Evolutionary conservation across 2,329 filamentous ascomycete species (phyloP), one percentile per base, ranked within the genome.

Genomic region (Bipolaris zeicola): DNA sequence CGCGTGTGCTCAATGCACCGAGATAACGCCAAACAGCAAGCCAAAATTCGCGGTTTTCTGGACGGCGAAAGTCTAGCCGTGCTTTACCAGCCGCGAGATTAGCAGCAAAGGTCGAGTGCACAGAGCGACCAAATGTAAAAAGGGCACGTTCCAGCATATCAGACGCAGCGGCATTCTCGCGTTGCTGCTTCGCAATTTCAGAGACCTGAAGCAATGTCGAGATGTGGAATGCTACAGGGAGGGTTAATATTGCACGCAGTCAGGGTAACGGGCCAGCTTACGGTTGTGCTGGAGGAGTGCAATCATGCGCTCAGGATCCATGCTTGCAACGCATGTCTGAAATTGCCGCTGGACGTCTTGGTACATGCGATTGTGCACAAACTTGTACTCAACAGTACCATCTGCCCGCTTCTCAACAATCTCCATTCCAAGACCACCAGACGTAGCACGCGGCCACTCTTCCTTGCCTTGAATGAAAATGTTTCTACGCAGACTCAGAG

Each of bases 171-270:
- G 93, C 87, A 73, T 92, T 89, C 71, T 98, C 95, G 50, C 92
- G 87, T 71, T 97, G 92, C 64, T 96, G 90, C 73, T 95, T 94
- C 11, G 92, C 92, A 47, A 98, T 90, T 72, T 92, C 91, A 60
- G 91, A 96, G 26, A 96, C 92, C 73, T 97, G 93, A 20, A 98
- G 87, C n/a, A 98, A 84, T 2, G 91, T 93, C 1, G 92, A 95
- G 64, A 98, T 89, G 72, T 98, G 93, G 74, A 97, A 98, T 3
- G 94, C 83, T 85, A 57, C 36, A 37, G 36, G n/a, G 50, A 42
- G 8, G 22, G 47, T 75, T 61, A 75, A 55, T 20, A 43, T 13
- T n/a, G 28, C 44, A n/a, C 16, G 26, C 16, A 20, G n/a, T 39
- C 10, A 37, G 5, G 16, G n/a, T 18, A 6, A 6, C 6, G 24